Percentiles rank a stretch among this genome's conserved stretches.
These are phyloP conservation scores for Tetrahymena borealis DNA, from an alignment of 73 alveolate species.

Conservation along the genomic window DNA sequence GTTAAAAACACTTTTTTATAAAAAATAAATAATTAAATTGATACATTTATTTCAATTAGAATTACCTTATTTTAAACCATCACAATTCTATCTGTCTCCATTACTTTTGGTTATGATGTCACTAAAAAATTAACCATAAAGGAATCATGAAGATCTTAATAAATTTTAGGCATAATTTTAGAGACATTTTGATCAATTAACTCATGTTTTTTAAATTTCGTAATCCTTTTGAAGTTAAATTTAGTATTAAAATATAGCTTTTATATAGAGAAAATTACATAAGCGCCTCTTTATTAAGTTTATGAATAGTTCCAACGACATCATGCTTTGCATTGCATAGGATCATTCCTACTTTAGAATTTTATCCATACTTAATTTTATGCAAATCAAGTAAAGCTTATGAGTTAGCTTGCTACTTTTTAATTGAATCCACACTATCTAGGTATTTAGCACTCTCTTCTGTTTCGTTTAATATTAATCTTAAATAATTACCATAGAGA, in stretches of 20 bases:
- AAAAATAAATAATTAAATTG: not conserved
- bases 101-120: not conserved
- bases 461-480: not conserved
- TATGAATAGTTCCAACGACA: not conserved
- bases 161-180: not conserved
- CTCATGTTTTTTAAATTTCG: not conserved
- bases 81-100: not conserved
- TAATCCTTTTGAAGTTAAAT: not conserved
- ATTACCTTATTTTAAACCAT: not conserved
- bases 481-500: not conserved
- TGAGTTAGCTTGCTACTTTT: not conserved
- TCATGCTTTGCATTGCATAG: not conserved
- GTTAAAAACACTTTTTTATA: not conserved
- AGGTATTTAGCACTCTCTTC: not conserved
- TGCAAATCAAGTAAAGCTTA: not conserved
- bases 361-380: not conserved
- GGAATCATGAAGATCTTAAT: not conserved
- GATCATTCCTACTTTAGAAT: not conserved
- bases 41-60: not conserved
- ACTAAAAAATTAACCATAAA: not conserved
- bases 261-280: not conserved
- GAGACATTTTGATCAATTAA: not conserved
- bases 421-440: not conserved
- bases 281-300: not conserved
- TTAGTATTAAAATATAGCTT: not conserved